These are phyloP conservation scores for Blastobotrys capitulatus DNA, from an alignment of 1,139 yeast genomes.

Conservation along the genomic window DNA sequence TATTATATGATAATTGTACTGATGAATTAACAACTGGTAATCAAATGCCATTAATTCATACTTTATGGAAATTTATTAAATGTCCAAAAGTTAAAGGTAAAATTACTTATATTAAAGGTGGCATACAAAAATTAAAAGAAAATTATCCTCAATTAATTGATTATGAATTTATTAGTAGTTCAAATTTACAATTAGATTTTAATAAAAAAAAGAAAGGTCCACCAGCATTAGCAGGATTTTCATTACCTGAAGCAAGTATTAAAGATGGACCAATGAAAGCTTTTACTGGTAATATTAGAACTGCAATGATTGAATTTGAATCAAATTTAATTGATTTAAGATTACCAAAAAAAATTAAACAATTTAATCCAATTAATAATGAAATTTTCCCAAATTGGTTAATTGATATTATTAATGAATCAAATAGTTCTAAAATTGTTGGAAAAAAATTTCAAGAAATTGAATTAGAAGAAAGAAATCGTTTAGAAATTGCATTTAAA, in stretches of 20 bases:
- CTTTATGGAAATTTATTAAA: slow-evolving; percentile 46
- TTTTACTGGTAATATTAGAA: slow-evolving; percentile 23
- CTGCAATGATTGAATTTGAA: slow-evolving; percentile 18
- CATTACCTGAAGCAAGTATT: slow-evolving; percentile 22
- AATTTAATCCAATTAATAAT: slow-evolving; percentile 1
- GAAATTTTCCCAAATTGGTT: slow-evolving; percentile 35
- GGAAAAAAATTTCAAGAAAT: slow-evolving; percentile 36
- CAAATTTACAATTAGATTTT: background rate
- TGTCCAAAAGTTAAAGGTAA: slow-evolving; percentile 26
- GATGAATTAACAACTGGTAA: background rate
- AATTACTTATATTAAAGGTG: slow-evolving; percentile 30
- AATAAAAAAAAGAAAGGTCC: slow-evolving; percentile 7
- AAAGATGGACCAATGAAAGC: slow-evolving; percentile 26
- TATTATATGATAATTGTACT: slow-evolving; percentile 46
- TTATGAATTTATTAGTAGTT: background rate
- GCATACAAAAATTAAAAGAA: slow-evolving; percentile 20
- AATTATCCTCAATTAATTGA: slow-evolving; percentile 27
- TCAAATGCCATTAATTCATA: slow-evolving; percentile 25
- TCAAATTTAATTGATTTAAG: slow-evolving; percentile 20
- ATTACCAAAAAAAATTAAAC: slow-evolving; percentile 16
- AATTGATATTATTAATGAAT: slow-evolving; percentile 24
- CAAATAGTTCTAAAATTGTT: slow-evolving; percentile 30
- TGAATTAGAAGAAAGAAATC: slow-evolving; percentile 35
- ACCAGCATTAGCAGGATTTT: slow-evolving; percentile 28
- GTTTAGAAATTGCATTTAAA: slow-evolving; percentile 31